A percentile compares a stretch with the other conserved stretches of the same genome.
These are phyloP conservation scores for Candida suzukii DNA, from an alignment of 805 yeast genomes.

Conservation along the genomic window DNA sequence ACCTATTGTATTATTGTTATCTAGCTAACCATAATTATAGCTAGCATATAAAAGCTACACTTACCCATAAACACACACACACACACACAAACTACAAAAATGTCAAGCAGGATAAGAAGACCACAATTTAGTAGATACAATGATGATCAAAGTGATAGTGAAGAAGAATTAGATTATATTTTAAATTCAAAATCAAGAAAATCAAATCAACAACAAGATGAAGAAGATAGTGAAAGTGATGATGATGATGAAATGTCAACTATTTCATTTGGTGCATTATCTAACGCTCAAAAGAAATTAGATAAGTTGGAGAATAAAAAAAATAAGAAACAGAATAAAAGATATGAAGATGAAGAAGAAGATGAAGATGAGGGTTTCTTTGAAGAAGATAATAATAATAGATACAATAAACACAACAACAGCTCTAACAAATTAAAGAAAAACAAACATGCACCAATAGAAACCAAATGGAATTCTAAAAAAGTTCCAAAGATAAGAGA, in stretches of 20 bases:
- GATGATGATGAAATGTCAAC: conserved; percentile 42
- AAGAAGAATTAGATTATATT: conserved; percentile 4
- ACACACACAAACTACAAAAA: not conserved
- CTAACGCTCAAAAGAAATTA: conserved; percentile 48
- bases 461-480: conserved; percentile 29
- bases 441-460: conserved; percentile 85
- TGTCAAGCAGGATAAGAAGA: conserved; percentile 7
- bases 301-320: conserved; percentile 11
- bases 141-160: conserved; percentile 2
- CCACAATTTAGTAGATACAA: conserved; percentile 15
- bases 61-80: not conserved
- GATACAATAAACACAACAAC: conserved; percentile 7
- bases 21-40: no score
- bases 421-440: conserved; percentile 21
- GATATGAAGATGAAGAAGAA: conserved; percentile 12
- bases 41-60: no score
- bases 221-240: conserved; percentile 16
- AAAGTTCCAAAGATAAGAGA: conserved; percentile 66
- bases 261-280: conserved; percentile 60
- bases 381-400: conserved; percentile 20
- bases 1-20: no score
- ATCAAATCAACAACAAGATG: conserved; percentile 15
- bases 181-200: not conserved
- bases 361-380: conserved; percentile 31
- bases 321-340: conserved; percentile 1